These are phyloP conservation scores for Fraxinus floribunda DNA, from an alignment of 305 asterid species.

Conservation along the genomic window DNA sequence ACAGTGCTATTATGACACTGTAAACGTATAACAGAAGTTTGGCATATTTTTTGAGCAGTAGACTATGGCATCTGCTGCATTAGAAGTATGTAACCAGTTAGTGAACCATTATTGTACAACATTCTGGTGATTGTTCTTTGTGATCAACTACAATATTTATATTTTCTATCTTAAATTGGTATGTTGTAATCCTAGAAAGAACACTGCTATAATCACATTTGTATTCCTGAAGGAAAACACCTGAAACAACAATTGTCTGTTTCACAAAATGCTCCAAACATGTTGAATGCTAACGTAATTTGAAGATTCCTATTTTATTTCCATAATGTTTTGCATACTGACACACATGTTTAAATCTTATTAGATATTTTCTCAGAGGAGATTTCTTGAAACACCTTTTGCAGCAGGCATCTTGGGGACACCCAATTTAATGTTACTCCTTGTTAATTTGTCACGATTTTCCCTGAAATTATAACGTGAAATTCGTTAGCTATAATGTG, in stretches of 20 bases:
- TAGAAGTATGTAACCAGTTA: not conserved
- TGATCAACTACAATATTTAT: not conserved
- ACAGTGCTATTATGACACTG: not conserved
- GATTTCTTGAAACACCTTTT: not conserved
- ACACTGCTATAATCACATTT: not conserved
- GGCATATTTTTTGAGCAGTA: not conserved
- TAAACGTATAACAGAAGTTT: not conserved
- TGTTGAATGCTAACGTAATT: not conserved
- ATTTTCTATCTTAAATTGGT: not conserved
- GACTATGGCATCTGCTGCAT: not conserved
- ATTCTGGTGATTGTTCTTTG: not conserved
- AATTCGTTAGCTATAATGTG: not conserved
- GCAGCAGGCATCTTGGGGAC: not conserved
- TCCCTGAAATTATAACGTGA: not conserved
- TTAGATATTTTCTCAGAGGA: not conserved
- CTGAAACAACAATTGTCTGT: not conserved
- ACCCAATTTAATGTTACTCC: not conserved
- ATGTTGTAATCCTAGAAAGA: not conserved
- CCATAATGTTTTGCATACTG: not conserved
- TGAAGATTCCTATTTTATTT: not conserved
- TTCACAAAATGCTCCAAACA: not conserved
- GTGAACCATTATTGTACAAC: not conserved
- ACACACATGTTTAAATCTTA: not conserved
- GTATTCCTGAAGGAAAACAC: not conserved
- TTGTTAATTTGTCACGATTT: not conserved